Base-by-base conservation (phyloP, 2,329 filamentous ascomycete species). In the Corniculantispora saksenae region DNA sequence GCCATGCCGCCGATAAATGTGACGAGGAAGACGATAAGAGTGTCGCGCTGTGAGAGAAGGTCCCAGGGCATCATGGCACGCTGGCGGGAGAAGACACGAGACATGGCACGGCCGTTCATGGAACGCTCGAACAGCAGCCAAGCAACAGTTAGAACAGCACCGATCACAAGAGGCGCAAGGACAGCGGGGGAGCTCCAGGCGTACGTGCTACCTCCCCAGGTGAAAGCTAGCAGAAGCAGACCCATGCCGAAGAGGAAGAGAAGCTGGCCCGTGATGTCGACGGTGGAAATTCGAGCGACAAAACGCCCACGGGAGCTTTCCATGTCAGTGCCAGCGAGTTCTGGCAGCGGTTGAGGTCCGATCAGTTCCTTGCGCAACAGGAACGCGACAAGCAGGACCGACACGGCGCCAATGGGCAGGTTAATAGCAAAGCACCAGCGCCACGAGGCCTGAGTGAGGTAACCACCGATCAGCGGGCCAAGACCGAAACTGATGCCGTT, bases 341-440 rank as follows among this genome's bases (percentile, higher is more conserved):
- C 85, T 15, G 79, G 79, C 50, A 81, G 77, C 7, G 77, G 77
- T 63, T 83, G 81, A 1, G 84, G 80, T 0, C 83, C 83, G 1
- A 89, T 78, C 8, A 91, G 80, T 51, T 89, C 84, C 35, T 83
- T 81, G 27, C 86, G 81, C 38, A 90, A 80, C 43, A 90, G 69
- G 61, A 88, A 74, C 70, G 84, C 84, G 58, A 86, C 79, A 51
- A 86, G 66, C 21, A 84, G 59, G 45, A 89, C 78, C 8, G 82
- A 83, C 25, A 84, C 69, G 7, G 80, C 77, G 1, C 78, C 81
- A 53, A 88, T 80, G 23, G 86, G 86, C 17, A 88, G 78, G 66
- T 85, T 86, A 64, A 90, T 82, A 50, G 83, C 86, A 72, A 91
- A 91, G 71, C 86, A 88, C 82, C 89, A 91, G 57, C 88, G 78